Evolutionary conservation across 108 stramenopile species (phyloP).

Genomic region (Nitzschia sp.): DNA sequence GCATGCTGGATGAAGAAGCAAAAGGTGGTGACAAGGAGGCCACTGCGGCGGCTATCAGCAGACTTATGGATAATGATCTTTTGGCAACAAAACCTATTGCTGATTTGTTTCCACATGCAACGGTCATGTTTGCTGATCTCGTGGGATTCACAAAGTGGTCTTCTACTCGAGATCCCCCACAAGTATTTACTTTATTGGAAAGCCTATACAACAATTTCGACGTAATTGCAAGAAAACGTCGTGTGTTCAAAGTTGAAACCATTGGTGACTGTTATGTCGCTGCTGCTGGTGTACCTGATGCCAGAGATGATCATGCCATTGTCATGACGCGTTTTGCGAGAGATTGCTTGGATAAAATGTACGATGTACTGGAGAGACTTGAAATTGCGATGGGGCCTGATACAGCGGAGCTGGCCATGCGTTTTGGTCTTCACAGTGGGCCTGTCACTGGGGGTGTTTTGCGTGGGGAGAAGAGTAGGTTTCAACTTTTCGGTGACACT

Average conservation of each 20-base stretch:
- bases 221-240: constrained; percentile 1
- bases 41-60: constrained; percentile 3
- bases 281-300: constrained; percentile 3
- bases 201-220: constrained; percentile 3
- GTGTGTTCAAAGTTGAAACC: constrained; percentile 8
- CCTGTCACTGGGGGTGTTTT: constrained; percentile 12
- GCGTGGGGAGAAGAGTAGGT: constrained; percentile 9
- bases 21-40: not conserved
- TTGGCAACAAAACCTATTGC: constrained; percentile 11
- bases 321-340: constrained; percentile 14
- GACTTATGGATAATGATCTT: not conserved
- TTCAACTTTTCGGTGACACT: constrained; percentile 17
- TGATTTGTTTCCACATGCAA: constrained; percentile 7
- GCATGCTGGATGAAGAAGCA: not conserved
- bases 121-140: not conserved
- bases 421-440: constrained; percentile 2
- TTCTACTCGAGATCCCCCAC: not conserved
- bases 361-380: constrained; percentile 1
- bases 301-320: constrained; percentile 10
- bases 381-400: constrained; percentile 11
- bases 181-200: constrained; percentile 3
- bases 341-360: constrained; percentile 16
- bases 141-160: not conserved
- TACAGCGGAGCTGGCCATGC: constrained; percentile 9
- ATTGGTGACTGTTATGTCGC: constrained; percentile 10